phyloP scores from a whole-genome alignment of 148 eudicot genomes.

The Amaranthus hypochondriacus region DNA sequence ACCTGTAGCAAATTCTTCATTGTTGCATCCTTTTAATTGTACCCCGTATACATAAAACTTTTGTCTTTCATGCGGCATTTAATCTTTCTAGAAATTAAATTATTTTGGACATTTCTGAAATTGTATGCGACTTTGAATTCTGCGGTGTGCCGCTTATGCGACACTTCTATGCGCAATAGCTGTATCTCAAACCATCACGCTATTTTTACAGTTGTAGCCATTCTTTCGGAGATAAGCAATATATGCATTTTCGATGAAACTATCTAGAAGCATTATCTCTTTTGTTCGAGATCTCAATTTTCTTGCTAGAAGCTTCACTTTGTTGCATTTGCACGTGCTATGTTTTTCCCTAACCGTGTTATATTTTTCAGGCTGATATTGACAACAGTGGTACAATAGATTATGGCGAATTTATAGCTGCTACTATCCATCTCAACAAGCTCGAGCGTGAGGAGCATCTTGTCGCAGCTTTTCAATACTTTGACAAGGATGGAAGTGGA shows the following conservation, averaged over 20 bases:
- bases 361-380: conserved; percentile 75
- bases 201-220: too few relatives aligned
- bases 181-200: too few relatives aligned
- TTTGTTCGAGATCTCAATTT: too few relatives aligned
- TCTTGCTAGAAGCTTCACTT: too few relatives aligned
- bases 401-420: conserved; percentile 92
- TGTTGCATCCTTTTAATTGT: neutral
- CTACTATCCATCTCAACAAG: conserved; percentile 86
- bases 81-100: too few relatives aligned
- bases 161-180: too few relatives aligned
- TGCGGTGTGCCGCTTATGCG: too few relatives aligned
- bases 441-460: conserved; percentile 94
- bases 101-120: too few relatives aligned
- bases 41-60: neutral
- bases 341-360: conserved; percentile 20
- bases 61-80: neutral
- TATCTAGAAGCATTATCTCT: too few relatives aligned
- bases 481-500: conserved; percentile 96
- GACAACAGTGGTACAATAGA: conserved; percentile 92
- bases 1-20: neutral
- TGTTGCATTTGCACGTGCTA: neutral
- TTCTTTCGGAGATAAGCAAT: too few relatives aligned
- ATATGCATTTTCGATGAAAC: too few relatives aligned
- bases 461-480: conserved; percentile 83
- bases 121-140: too few relatives aligned